Base-by-base conservation (phyloP, 371 early-diverging fungal genomes). In the Lichtheimia ornata region DNA sequence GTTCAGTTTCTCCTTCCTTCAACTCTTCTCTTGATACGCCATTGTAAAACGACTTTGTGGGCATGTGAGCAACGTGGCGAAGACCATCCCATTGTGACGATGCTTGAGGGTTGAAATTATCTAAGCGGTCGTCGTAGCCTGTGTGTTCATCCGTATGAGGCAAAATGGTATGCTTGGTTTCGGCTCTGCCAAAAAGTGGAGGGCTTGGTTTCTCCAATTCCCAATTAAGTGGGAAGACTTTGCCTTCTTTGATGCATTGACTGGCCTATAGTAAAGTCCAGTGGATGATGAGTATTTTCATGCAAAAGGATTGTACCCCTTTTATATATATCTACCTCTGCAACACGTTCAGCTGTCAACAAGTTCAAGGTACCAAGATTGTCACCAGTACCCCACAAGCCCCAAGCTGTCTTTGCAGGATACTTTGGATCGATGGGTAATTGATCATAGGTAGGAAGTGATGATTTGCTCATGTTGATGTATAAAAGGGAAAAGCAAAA, bases 41-140 rank as follows among this genome's bases (percentile, higher is more conserved):
- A 22, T 76, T 76, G 17, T 79, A 79, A 44, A 74, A 79, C 1
- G 54, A 43, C 2, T 59, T 62, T 18, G 63, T 56, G 0, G 52
- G 27, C 1, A 65, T 6, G 28, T 72, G 72, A 22, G 63, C 57
- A 12, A 74, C 22, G 45, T 79, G 80, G 22, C 72, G 65, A 5
- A 79, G 66, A 42, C 80, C 80, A 56, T 79, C 80, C 80, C 80
- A 79, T 43, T 79, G 80, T 11, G 70, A 67, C 7, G 74, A 56
- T 0, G 28, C 28, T 25, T 79, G 80, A 0, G 80, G 68, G 47
- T 79, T 79, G 50, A 70, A 76, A 50, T 71, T 66, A 18, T 58
- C 53, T 35, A 72, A 72, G 14, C 56, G 44, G 52, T 79, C 80
- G 47, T 79, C 80, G 62, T 69, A 74, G 0, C 56, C 60, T 5